Evolutionary conservation across 768 basidiomycete genomes (phyloP), one percentile per base, ranked within the genome.

Genomic region (Tubosaeta sp.): DNA sequence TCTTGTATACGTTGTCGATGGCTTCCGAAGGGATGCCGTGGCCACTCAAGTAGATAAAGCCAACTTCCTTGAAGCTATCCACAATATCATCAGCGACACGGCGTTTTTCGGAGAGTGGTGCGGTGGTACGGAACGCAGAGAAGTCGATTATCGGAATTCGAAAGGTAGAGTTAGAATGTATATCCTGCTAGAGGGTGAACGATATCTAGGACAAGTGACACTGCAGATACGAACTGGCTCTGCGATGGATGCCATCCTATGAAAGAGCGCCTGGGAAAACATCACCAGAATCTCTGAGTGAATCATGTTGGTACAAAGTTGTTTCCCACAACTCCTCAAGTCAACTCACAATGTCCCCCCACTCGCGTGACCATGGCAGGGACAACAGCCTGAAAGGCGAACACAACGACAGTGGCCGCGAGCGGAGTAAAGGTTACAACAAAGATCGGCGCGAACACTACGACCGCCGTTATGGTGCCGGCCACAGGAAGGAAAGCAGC

Each of bases 61-160:
- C 87, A 50, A 83, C 82, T 49, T 84, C 78, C 60, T 84, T 90
- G 73, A 90, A 89, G 0, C 86, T 90, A 32, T 77, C 75, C 30
- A 82, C 87, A 31, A 94, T 77, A 53, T 83, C 77, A 39, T 78
- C 70, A 4, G 91, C 87, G 0, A 82, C 78, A 9, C 73, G 63
- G 50, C 78, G 76, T 69, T 81, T 87, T 59, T 87, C 83, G 13
- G 71, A 67, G 1, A 59, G 44, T 0, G 80, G 76, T 14, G 69
- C 60, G 1, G 81, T 75, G 24, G 70, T 60, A 47, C 77, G 75
- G 63, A 84, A 90, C 49, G 78, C 82, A 57, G 79, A 74, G 57
- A 94, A 91, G 72, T 91, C 82, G 59, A 93, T 80, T 21, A 90
- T 70, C 22, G 91, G 91, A 45, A 92, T 90, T 30, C 69, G 71